phyloP scores from a whole-genome alignment of 441 rosid genomes.

The Erodium moschatum region DNA sequence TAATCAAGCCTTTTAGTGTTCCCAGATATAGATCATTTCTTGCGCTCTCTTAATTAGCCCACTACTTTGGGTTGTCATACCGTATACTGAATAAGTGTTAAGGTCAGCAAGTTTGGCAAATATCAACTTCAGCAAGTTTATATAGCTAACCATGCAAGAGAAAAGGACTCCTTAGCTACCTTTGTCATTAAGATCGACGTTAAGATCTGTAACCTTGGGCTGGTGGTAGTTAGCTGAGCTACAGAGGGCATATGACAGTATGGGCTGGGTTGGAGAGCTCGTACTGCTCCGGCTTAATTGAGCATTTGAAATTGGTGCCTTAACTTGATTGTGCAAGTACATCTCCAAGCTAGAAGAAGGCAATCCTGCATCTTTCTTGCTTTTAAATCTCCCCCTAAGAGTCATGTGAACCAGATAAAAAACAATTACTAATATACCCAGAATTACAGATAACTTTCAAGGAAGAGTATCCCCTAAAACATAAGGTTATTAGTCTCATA shows the following conservation, averaged over 20 bases:
- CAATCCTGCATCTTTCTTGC: slow-evolving; percentile 30
- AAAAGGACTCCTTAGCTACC: slow-evolving; percentile 18
- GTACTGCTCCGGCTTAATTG: slow-evolving; percentile 22
- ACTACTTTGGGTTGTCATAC: not conserved
- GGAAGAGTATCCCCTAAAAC: not conserved
- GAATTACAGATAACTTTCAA: slow-evolving; percentile 9
- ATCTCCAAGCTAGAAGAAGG: slow-evolving; percentile 31
- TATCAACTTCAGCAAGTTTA: not conserved
- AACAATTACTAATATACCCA: slow-evolving; percentile 24
- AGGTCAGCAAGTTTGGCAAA: not conserved
- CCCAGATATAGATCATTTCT: not conserved
- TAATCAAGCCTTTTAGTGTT: not conserved
- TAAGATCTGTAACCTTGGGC: slow-evolving; percentile 17
- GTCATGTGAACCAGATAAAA: slow-evolving; percentile 20
- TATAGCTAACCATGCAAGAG: not conserved
- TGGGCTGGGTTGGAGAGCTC: slow-evolving; percentile 23
- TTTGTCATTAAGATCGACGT: slow-evolving; percentile 27
- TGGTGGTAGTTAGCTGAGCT: slow-evolving; percentile 18
- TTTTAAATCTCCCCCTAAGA: slow-evolving; percentile 46
- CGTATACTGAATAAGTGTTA: not conserved
- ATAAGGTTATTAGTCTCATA: not conserved
- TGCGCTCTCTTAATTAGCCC: not conserved
- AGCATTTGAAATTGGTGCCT: slow-evolving; percentile 26
- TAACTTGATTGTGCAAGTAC: slow-evolving; percentile 24
- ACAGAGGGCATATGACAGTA: slow-evolving; percentile 19